Base-by-base conservation (phyloP, 2,329 filamentous ascomycete genomes). In the Pochonia chlamydosporia region DNA sequence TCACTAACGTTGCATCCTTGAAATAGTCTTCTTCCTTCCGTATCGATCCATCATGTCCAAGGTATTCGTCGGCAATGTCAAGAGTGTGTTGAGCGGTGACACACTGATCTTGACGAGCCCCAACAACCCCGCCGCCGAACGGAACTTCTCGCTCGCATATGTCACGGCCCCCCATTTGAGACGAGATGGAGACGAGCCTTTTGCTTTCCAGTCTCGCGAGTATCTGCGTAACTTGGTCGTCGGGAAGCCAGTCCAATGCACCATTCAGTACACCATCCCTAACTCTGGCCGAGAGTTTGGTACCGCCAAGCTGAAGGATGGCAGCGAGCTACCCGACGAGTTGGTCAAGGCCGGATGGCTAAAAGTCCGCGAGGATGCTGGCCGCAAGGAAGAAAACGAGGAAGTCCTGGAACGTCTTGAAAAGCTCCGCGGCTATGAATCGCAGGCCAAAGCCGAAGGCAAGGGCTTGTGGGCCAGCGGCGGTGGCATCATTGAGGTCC, bases 161-260 rank as follows among this genome's bases (percentile, higher is more conserved):
- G 90, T 97, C 56, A 87, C 85, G 49, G 90, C 91, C 43, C 93
- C 93, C 3, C 84, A 91, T 63, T 66, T 96, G 65, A 85, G 79
- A 71, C 85, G 89, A 67, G 91, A 96, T 58, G 90, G 88, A 49
- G 92, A 96, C 61, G 91, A 96, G 78, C 84, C 86, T 31, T 95
- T 87, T 63, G 90, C 89, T 49, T 99, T 96, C 69, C 86, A 93
- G 69, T 96, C 93, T 50, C 89, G 93, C 63, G 93, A 99, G 69
- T 93, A 87, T 65, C 79, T 99, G 52, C 87, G 93, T 60, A 84
- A 85, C 56, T 75, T 91, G 44, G 78, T 85, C 35, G 86, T 97
- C 48, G 92, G 92, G 63, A 96, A 96, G 68, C 79, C 84, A 24
- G 76, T 99, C 52, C 84, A 91, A 58, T 96, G 92, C 74, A 82